Evolutionary conservation across 768 basidiomycete species (phyloP).

Genomic region (Sporobolomyces phaffii): DNA sequence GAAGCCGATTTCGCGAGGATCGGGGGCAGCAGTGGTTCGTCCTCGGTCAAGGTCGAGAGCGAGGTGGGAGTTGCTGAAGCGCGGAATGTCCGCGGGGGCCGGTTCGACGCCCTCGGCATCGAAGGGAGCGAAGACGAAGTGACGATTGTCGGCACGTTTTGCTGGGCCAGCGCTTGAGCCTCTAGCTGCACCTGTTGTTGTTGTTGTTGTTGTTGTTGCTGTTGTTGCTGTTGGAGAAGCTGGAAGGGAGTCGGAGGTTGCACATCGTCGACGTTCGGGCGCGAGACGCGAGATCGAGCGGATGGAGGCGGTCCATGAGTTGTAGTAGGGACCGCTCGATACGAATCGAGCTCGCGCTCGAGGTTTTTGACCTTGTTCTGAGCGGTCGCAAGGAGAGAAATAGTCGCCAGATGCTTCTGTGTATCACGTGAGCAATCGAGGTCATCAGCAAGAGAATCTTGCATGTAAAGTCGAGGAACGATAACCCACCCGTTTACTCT

Average conservation of each 20-base stretch:
- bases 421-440: not conserved
- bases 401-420: constrained; percentile 37
- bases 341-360: constrained; percentile 36
- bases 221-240: not conserved
- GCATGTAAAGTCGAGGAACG: no score
- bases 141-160: not conserved
- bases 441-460: no score
- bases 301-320: not conserved
- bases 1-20: constrained; percentile 4
- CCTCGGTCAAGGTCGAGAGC: not conserved
- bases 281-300: constrained; percentile 27
- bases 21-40: constrained; percentile 18
- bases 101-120: not conserved
- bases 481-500: constrained; percentile 68
- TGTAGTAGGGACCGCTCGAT: constrained; percentile 30
- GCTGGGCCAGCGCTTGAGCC: not conserved
- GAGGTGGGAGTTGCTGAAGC: not conserved
- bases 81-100: not conserved
- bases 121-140: not conserved
- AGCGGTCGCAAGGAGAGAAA: constrained; percentile 24
- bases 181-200: no score
- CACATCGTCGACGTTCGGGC: constrained; percentile 19
- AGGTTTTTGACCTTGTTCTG: constrained; percentile 19
- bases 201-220: not conserved
- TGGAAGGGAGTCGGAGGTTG: not conserved